These are phyloP conservation scores for Salmacisia buchloeana DNA, from an alignment of 1,284 basidiomycete genomes.

Conservation along the genomic window DNA sequence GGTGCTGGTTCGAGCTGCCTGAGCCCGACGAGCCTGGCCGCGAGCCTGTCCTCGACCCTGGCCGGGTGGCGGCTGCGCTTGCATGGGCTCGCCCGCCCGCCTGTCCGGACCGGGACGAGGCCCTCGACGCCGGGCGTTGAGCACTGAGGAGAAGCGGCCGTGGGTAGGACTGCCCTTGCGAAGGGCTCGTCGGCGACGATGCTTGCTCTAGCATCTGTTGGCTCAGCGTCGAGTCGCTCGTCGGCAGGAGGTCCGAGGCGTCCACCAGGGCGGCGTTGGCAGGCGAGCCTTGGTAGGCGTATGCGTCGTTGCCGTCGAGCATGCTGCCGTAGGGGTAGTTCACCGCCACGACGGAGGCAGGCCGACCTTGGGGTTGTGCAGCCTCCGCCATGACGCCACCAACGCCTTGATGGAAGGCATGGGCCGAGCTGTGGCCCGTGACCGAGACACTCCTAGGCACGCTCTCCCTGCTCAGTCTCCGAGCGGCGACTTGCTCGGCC, in stretches of 20 bases:
- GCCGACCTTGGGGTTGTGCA: neutral
- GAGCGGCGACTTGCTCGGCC: slow-evolving; percentile 4
- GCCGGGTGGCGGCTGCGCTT: no score
- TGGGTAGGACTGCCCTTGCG: neutral
- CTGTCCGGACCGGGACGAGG: neutral
- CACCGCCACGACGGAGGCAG: neutral
- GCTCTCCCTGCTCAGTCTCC: slow-evolving; percentile 2
- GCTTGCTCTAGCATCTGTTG: no score
- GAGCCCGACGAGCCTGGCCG: neutral
- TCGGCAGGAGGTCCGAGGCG: neutral
- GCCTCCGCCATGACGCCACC: no score
- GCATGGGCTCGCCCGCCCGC: no score
- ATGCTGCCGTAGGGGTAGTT: no score
- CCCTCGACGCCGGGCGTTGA: neutral
- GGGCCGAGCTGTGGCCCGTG: neutral
- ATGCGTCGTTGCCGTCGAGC: neutral
- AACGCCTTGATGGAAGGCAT: neutral
- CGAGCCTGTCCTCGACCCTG: no score
- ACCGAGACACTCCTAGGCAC: neutral
- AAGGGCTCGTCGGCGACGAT: no score
- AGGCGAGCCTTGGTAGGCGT: neutral
- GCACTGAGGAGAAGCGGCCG: neutral
- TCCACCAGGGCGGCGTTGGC: neutral
- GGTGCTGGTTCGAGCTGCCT: neutral
- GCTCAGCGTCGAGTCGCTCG: neutral